These are phyloP conservation scores for Salix suchowensis DNA, from an alignment of 345 rosid genomes.

Conservation along the genomic window DNA sequence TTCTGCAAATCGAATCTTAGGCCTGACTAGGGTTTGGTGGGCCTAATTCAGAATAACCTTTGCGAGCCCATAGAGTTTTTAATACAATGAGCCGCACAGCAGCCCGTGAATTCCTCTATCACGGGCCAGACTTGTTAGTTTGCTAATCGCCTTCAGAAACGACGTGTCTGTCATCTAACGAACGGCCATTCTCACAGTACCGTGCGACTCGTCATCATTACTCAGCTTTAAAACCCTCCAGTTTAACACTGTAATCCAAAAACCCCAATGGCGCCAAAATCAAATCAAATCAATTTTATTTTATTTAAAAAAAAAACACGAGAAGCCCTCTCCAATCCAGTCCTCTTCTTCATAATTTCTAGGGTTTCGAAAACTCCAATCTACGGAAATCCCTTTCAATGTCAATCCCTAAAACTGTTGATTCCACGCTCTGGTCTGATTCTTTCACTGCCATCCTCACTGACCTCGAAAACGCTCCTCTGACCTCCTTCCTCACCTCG, in stretches of 20 bases:
- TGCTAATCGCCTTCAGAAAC: not conserved
- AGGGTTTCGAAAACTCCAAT: not conserved
- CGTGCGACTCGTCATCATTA: not conserved
- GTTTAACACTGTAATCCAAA: not conserved
- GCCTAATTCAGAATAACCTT: too few relatives aligned
- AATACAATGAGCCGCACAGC: not conserved
- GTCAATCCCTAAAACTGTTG: constrained; percentile 54
- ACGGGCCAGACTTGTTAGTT: too few relatives aligned
- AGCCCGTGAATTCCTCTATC: not conserved
- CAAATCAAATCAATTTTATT: not conserved
- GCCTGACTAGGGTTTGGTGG: too few relatives aligned
- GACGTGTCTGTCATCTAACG: not conserved
- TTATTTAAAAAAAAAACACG: not conserved
- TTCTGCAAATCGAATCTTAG: too few relatives aligned
- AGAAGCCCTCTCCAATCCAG: not conserved
- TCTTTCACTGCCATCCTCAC: constrained; percentile 60
- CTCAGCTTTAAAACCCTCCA: not conserved
- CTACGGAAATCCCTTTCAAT: constrained; percentile 18
- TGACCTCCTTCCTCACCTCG: constrained; percentile 51
- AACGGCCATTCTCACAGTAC: not conserved
- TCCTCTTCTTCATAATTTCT: not conserved
- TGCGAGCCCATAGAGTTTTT: not conserved
- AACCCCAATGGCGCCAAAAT: not conserved
- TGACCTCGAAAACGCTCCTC: constrained; percentile 62
- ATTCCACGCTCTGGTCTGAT: constrained; percentile 79